Evolutionary conservation across 495 filamentous ascomycete species (phyloP).

Genomic region (Talaromyces liani): DNA sequence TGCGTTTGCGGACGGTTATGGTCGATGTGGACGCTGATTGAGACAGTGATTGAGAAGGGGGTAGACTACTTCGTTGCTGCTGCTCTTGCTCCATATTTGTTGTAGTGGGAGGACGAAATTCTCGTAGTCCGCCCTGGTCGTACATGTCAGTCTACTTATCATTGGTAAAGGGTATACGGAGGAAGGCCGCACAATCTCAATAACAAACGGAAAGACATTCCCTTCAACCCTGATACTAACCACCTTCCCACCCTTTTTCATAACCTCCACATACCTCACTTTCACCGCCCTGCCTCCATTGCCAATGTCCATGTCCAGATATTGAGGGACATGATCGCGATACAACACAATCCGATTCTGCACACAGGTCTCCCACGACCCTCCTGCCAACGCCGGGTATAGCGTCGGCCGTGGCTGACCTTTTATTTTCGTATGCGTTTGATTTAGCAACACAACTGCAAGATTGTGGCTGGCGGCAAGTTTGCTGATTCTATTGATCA

Average conservation of each 20-base stretch:
- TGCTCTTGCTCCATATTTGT: not conserved
- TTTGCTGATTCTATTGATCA: constrained; percentile 51
- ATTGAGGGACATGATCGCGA: constrained; percentile 40
- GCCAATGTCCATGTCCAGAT: not conserved
- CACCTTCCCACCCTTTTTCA: constrained; percentile 32
- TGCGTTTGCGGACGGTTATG: constrained; percentile 32
- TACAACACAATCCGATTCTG: constrained; percentile 63
- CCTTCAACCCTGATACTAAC: constrained; percentile 25
- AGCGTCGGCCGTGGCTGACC: constrained; percentile 51
- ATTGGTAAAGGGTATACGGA: not conserved
- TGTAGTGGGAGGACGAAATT: not conserved
- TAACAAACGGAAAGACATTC: constrained; percentile 30
- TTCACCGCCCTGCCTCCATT: constrained; percentile 9
- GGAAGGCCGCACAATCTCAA: constrained; percentile 26
- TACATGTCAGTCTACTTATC: not conserved
- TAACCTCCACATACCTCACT: constrained; percentile 35
- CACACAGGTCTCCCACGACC: constrained; percentile 63
- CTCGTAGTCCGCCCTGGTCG: not conserved
- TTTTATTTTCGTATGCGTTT: constrained; percentile 63
- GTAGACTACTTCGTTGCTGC: not conserved
- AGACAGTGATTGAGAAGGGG: not conserved
- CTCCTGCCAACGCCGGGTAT: constrained; percentile 60
- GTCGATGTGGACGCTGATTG: constrained; percentile 5
- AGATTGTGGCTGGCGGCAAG: constrained; percentile 61
- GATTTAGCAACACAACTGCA: constrained; percentile 62